Evolutionary conservation across 164 flowering plant species (phyloP).

Genomic region (Magnolia kwangsiensis): DNA sequence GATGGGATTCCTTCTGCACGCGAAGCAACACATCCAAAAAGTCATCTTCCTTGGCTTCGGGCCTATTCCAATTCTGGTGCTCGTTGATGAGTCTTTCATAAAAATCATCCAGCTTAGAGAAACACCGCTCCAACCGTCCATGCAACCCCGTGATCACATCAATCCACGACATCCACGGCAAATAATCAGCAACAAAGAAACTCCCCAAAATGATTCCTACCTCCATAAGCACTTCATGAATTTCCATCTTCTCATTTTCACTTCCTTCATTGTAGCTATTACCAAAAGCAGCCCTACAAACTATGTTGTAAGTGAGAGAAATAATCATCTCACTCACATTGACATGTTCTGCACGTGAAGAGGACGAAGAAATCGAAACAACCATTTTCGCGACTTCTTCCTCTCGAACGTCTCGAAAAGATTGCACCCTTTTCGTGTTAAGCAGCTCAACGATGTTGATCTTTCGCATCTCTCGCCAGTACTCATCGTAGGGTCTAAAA

Average conservation of each 20-base stretch:
- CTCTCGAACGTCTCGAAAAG: not conserved
- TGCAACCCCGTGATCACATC: constrained; percentile 27
- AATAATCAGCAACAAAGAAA: constrained; percentile 29
- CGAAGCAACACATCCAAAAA: constrained; percentile 35
- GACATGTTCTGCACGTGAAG: not conserved
- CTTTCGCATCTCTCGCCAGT: not conserved
- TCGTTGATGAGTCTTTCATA: constrained; percentile 27
- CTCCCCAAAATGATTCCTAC: constrained; percentile 13
- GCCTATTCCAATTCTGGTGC: constrained; percentile 18
- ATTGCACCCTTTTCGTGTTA: not conserved
- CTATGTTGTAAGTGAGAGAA: constrained; percentile 9
- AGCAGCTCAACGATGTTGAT: not conserved
- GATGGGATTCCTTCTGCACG: constrained; percentile 16
- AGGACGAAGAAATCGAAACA: not conserved
- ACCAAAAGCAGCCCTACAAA: constrained; percentile 30
- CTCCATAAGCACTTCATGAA: constrained; percentile 5
- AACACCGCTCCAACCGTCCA: constrained; percentile 22
- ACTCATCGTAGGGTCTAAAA: no score
- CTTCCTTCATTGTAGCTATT: constrained; percentile 13
- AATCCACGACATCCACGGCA: constrained; percentile 40
- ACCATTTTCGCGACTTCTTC: not conserved
- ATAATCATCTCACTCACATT: constrained; percentile 21
- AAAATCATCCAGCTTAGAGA: constrained; percentile 23
- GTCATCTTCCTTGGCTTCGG: constrained; percentile 21
- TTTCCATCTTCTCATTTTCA: not conserved